Evolutionary conservation across 208 protist genomes (phyloP).

Genomic region (Angomonas ambiguus): DNA sequence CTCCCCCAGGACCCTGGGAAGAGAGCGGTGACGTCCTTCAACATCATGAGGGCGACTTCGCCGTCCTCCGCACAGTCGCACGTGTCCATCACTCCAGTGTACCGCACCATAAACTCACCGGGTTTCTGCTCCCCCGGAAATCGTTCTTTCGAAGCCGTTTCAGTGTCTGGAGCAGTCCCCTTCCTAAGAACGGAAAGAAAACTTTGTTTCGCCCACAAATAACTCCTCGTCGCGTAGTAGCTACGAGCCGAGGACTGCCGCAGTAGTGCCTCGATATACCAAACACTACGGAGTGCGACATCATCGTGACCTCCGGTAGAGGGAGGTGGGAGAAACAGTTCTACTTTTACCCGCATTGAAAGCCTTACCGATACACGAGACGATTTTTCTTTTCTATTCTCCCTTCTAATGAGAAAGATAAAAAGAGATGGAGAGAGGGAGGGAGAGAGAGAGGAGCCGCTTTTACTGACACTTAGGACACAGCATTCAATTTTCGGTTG

Average conservation of each 20-base stretch:
- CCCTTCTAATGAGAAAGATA: neutral
- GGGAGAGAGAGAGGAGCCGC: too few species aligned
- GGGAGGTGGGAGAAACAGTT: neutral
- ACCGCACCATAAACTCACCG: neutral
- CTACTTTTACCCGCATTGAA: too few species aligned
- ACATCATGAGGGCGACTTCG: neutral
- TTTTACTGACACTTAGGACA: too few species aligned
- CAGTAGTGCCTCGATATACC: neutral
- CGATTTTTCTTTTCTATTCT: too few species aligned
- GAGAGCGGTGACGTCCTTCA: neutral
- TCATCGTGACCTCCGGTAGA: neutral
- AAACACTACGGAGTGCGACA: neutral
- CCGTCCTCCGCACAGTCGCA: neutral
- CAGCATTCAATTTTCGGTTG: too few species aligned
- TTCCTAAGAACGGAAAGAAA: neutral
- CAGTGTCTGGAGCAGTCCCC: neutral
- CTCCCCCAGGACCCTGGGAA: neutral
- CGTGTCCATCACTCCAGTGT: too few species aligned
- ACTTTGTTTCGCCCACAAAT: neutral
- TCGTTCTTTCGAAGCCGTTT: too few species aligned
- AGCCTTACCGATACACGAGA: too few species aligned
- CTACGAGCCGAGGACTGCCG: neutral
- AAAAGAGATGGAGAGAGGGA: too few species aligned
- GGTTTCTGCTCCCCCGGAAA: neutral
- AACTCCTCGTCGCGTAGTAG: neutral